Conservation (phyloP, 2,329 filamentous ascomycete genomes). For the Phialophora chinensis region DNA sequence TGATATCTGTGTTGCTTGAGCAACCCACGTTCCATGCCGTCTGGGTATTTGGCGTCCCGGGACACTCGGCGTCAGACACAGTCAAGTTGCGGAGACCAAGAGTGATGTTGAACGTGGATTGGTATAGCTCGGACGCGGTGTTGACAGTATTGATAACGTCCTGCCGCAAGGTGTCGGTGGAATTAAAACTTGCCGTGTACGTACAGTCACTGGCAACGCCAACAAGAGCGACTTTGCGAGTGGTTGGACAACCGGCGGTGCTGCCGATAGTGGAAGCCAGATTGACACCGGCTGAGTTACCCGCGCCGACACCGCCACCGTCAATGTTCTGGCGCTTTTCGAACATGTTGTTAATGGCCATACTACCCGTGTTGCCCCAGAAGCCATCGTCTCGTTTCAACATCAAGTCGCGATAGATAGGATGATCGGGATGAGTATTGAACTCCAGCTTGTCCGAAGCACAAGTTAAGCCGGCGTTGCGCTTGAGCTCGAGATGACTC, state of each 20-base stretch:
- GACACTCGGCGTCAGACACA: conserved; percentile 76
- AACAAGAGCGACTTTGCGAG: conserved; percentile 88
- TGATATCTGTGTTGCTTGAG: conserved; percentile 66
- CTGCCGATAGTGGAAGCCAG: conserved; percentile 78
- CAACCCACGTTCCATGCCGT: conserved; percentile 87
- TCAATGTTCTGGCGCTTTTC: conserved; percentile 71
- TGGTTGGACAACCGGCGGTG: conserved; percentile 81
- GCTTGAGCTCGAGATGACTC: conserved; percentile 68
- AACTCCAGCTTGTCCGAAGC: conserved; percentile 77
- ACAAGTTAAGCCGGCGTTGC: conserved; percentile 65
- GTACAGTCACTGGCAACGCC: conserved; percentile 93
- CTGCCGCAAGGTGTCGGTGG: conserved; percentile 65
- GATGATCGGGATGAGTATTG: conserved; percentile 76
- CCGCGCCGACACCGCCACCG: conserved; percentile 65
- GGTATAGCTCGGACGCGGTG: conserved; percentile 83
- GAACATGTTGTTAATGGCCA: conserved; percentile 70
- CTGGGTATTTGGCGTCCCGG: conserved; percentile 67
- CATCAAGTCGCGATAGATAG: conserved; percentile 58
- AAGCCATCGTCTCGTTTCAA: conserved; percentile 58
- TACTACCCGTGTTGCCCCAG: conserved; percentile 66
- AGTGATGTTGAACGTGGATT: conserved; percentile 91
- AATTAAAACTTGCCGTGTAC: conserved; percentile 76
- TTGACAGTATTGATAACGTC: conserved; percentile 88
- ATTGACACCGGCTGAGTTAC: conserved; percentile 81
- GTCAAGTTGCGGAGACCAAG: conserved; percentile 87